Conservation (phyloP, 2,329 filamentous ascomycete species). For the Coleophoma eucalyptorum region DNA sequence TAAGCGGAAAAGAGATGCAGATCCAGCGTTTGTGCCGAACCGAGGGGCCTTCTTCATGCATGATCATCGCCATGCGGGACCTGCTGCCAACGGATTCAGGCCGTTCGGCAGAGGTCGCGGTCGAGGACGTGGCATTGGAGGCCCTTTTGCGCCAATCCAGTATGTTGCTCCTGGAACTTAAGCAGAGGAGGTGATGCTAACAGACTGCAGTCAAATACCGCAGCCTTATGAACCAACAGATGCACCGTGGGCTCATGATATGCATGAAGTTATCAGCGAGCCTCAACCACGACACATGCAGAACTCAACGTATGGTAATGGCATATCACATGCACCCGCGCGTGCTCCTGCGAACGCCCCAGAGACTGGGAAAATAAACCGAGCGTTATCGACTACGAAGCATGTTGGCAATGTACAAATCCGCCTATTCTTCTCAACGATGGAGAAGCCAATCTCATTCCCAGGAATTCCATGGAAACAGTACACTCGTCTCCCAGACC, state of each 20-base stretch:
- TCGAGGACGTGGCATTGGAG: slow-evolving; percentile 55
- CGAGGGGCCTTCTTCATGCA: slow-evolving; percentile 96
- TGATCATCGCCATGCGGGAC: slow-evolving; percentile 79
- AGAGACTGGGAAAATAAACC: slow-evolving; percentile 63
- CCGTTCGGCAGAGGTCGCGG: slow-evolving; percentile 63
- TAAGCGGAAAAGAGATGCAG: slow-evolving; percentile 79
- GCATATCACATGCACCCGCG: slow-evolving; percentile 33
- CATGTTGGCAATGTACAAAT: slow-evolving; percentile 82
- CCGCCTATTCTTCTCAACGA: slow-evolving; percentile 73
- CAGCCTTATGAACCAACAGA: slow-evolving; percentile 58
- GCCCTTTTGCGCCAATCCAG: slow-evolving; percentile 57
- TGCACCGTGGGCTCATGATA: slow-evolving; percentile 87
- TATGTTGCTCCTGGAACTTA: slow-evolving; percentile 39
- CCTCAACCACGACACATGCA: slow-evolving; percentile 26
- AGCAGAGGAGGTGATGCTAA: slow-evolving; percentile 18
- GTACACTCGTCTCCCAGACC: slow-evolving; percentile 91
- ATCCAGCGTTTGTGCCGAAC: slow-evolving; percentile 92
- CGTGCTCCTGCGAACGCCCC: slow-evolving; percentile 33
- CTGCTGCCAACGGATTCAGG: slow-evolving; percentile 73
- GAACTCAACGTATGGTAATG: slow-evolving; percentile 16
- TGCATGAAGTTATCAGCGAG: slow-evolving; percentile 70
- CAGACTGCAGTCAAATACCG: slow-evolving; percentile 35
- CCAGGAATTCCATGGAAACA: slow-evolving; percentile 78
- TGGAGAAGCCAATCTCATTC: slow-evolving; percentile 69
- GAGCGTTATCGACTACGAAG: slow-evolving; percentile 78